Conservation (phyloP, 805 yeast species). For the Torulaspora quercuum region DNA sequence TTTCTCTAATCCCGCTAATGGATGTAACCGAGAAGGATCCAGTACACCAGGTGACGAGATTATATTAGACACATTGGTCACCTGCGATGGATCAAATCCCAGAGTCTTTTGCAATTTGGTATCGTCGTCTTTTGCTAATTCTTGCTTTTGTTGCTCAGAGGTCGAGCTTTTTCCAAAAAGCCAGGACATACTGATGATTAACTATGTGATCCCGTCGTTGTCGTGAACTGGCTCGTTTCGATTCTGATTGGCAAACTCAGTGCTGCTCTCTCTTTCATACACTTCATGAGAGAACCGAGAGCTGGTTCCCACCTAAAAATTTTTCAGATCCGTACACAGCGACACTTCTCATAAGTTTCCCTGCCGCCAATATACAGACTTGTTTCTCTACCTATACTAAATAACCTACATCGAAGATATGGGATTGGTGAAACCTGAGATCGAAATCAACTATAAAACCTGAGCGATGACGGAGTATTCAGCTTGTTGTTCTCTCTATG, state of each 20-base stretch:
- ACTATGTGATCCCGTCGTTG: too few relatives aligned
- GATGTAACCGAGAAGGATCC: slow-evolving; percentile 76
- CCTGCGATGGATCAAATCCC: slow-evolving; percentile 65
- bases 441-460: too few relatives aligned
- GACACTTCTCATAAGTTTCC: too few relatives aligned
- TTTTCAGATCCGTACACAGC: slow-evolving; percentile 7
- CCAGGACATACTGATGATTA: slow-evolving; percentile 29
- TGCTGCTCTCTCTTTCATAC: slow-evolving; percentile 4
- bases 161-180: slow-evolving; percentile 22
- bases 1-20: slow-evolving; percentile 86
- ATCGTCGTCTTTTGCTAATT: slow-evolving; percentile 15
- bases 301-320: slow-evolving; percentile 5
- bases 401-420: too few relatives aligned
- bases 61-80: slow-evolving; percentile 59
- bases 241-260: too few relatives aligned
- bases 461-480: too few relatives aligned
- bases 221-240: too few relatives aligned
- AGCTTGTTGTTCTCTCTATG: too few relatives aligned
- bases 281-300: too few relatives aligned
- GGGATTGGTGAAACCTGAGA: too few relatives aligned
- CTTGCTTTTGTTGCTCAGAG: slow-evolving; percentile 16
- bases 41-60: slow-evolving; percentile 58
- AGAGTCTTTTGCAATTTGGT: slow-evolving; percentile 26
- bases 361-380: too few relatives aligned
- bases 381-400: too few relatives aligned